phyloP scores from a whole-genome alignment of 2,329 filamentous ascomycete genomes.

The Hymenotorrendiella dingleyae region DNA sequence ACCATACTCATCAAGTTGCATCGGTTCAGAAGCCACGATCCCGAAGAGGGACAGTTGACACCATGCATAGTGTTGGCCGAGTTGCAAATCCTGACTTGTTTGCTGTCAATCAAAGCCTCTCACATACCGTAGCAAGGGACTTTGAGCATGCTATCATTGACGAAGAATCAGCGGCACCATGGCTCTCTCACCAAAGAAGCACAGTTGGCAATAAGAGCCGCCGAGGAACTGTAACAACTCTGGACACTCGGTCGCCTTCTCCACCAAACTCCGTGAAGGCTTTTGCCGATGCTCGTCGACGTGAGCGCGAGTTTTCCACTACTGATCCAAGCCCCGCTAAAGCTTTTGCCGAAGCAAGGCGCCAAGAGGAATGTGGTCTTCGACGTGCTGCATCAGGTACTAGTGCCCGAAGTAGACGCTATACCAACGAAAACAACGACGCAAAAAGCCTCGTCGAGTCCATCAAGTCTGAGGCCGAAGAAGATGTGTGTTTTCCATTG shows the following conservation, averaged over 20 bases:
- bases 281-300: slow-evolving; percentile 83
- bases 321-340: slow-evolving; percentile 78
- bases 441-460: slow-evolving; percentile 54
- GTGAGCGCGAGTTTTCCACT: slow-evolving; percentile 65
- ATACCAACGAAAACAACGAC: slow-evolving; percentile 57
- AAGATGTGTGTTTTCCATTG: slow-evolving; percentile 83
- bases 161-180: slow-evolving; percentile 54
- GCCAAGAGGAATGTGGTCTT: slow-evolving; percentile 59
- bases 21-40: slow-evolving; percentile 54
- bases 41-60: slow-evolving; percentile 70
- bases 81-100: slow-evolving; percentile 33
- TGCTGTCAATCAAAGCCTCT: slow-evolving; percentile 33
- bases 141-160: slow-evolving; percentile 83
- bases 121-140: slow-evolving; percentile 59
- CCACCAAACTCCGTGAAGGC: slow-evolving; percentile 97
- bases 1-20: slow-evolving; percentile 67
- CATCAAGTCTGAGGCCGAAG: slow-evolving; percentile 64
- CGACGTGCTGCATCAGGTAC: slow-evolving; percentile 66
- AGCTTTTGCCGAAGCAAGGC: slow-evolving; percentile 83
- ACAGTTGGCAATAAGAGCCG: slow-evolving; percentile 36
- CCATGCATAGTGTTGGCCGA: slow-evolving; percentile 50
- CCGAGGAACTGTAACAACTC: slow-evolving; percentile 48
- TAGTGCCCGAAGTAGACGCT: slow-evolving; percentile 55
- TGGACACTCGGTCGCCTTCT: slow-evolving; percentile 64
- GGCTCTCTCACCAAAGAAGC: slow-evolving; percentile 24